Percentiles rank a stretch among this genome's conserved stretches.
These are phyloP conservation scores for Vicia villosa DNA, from an alignment of 306 rosid genomes.

Conservation along the genomic window DNA sequence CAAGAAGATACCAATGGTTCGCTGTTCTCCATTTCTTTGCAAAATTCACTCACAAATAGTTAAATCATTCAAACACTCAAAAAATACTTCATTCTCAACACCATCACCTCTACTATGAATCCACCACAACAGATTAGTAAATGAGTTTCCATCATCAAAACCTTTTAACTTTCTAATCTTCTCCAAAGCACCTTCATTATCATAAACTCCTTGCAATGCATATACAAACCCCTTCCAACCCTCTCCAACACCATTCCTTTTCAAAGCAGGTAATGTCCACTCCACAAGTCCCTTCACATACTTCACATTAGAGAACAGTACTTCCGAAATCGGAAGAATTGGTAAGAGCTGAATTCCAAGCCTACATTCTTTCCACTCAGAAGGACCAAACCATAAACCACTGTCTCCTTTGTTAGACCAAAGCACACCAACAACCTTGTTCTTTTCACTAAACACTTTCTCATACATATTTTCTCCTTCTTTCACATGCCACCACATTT, in stretches of 20 bases:
- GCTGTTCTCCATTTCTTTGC: no score
- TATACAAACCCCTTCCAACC: background rate
- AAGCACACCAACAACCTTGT: background rate
- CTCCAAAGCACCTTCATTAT: background rate
- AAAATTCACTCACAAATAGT: no score
- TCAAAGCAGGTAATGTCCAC: constrained; percentile 2
- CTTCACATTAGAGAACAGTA: background rate
- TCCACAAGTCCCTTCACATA: background rate
- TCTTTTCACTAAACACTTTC: background rate
- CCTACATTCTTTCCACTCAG: background rate
- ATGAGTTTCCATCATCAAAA: constrained; percentile 6
- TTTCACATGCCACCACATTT: constrained; percentile 24
- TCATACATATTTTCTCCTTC: background rate
- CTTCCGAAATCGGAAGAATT: background rate
- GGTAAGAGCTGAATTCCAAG: constrained; percentile 12
- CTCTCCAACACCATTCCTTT: background rate
- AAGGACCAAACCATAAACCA: background rate
- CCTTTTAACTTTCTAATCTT: background rate
- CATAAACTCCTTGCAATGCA: background rate
- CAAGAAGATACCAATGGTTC: no score
- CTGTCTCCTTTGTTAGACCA: constrained; percentile 2
- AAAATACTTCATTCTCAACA: background rate
- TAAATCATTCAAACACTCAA: no score
- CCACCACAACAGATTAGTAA: constrained; percentile 6
- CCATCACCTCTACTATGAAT: background rate